A percentile compares a stretch with the other conserved stretches of the same genome.
Evolutionary conservation across 2,329 filamentous ascomycete species (phyloP).

Genomic region (Alternaria dauci): DNA sequence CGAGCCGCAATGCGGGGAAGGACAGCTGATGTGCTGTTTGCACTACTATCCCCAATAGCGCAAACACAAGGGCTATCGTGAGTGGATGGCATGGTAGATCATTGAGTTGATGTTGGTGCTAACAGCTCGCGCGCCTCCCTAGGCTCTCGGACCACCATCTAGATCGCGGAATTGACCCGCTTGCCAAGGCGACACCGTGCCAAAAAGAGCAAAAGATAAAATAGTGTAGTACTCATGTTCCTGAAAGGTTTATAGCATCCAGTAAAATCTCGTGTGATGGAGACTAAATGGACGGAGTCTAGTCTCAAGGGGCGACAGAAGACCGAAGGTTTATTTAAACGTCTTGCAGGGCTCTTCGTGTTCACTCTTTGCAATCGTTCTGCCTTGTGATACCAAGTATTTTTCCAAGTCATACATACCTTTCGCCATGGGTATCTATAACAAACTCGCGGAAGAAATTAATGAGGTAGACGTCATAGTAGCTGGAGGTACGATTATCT

Average conservation of each 20-base stretch:
- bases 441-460: slow-evolving; percentile 49
- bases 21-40: slow-evolving; percentile 6
- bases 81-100: slow-evolving; percentile 4
- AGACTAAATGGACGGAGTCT: neutral
- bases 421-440: slow-evolving; percentile 39
- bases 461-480: slow-evolving; percentile 62
- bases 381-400: neutral
- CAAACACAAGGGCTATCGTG: neutral
- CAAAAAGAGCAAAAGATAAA: slow-evolving; percentile 5
- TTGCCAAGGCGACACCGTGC: slow-evolving; percentile 5
- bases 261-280: neutral
- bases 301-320: neutral
- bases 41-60: slow-evolving; percentile 2
- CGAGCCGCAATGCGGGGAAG: slow-evolving; percentile 8
- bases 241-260: neutral
- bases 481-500: slow-evolving; percentile 54
- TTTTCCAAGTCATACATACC: neutral
- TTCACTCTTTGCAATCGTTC: neutral
- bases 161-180: slow-evolving; percentile 10
- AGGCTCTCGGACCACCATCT: slow-evolving; percentile 1
- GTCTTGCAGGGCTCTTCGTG: neutral
- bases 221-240: slow-evolving; percentile 1
- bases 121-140: slow-evolving; percentile 3
- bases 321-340: slow-evolving; percentile 5
- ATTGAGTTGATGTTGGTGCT: neutral